Conservation (phyloP, 148 eudicot species). For the Polygonum maritimum region DNA sequence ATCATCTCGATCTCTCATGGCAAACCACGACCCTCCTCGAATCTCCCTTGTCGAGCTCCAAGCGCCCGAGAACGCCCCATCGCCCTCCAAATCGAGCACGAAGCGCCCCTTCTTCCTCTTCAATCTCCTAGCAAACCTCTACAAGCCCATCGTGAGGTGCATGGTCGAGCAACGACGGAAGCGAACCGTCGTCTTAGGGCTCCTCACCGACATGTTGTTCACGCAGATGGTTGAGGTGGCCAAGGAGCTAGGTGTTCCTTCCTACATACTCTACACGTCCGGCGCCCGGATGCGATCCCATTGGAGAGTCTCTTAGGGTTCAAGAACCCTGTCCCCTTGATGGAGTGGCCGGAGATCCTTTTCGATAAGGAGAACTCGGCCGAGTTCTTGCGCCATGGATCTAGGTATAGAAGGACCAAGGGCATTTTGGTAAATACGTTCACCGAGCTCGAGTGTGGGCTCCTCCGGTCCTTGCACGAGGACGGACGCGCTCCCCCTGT, state of each 20-base stretch:
- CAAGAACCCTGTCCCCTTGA: conserved; percentile 16
- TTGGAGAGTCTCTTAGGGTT: conserved; percentile 18
- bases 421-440: conserved; percentile 32
- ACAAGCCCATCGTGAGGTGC: conserved; percentile 13
- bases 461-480: neutral
- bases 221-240: conserved; percentile 20
- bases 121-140: conserved; percentile 1
- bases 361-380: conserved; percentile 2
- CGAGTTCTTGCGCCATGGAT: neutral
- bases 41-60: conserved; percentile 1
- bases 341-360: conserved; percentile 13
- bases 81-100: neutral
- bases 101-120: neutral
- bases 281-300: conserved; percentile 5
- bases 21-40: neutral
- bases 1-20: neutral
- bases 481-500: conserved; percentile 3
- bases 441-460: conserved; percentile 20
- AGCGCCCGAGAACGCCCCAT: neutral
- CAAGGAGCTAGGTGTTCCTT: conserved; percentile 16
- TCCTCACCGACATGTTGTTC: conserved; percentile 22
- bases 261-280: conserved; percentile 22
- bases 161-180: neutral
- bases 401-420: conserved; percentile 12
- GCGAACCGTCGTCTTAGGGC: conserved; percentile 9